Base-by-base conservation (phyloP, 2,329 filamentous ascomycete genomes). In the Colletotrichum godetiae region DNA sequence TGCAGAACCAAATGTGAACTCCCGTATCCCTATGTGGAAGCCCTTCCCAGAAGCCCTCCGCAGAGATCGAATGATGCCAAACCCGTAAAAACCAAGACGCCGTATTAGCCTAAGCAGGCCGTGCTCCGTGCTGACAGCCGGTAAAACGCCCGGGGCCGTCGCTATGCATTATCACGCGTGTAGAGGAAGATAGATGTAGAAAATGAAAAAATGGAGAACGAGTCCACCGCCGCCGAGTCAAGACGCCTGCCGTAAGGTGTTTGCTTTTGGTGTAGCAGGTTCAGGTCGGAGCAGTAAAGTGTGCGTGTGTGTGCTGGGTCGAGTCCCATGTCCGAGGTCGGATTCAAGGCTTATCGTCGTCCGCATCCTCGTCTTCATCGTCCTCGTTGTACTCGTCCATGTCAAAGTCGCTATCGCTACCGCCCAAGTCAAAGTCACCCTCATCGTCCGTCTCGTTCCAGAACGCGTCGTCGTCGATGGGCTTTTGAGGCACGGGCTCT, bases 361-460 rank as follows among this genome's bases (percentile, higher is more conserved):
- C 62, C 33, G 89, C 89, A 11, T 88, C 87, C 19, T 88, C 88
- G 7, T 89, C 90, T 27, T 91, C 88, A 13, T 89, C 88, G 10
- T 89, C 89, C 10, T 87, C 87, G 29, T 88, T 87, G 53, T 88
- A 89, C 58, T 92, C 91, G 37, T 89, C 88, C 82, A 89, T 87
- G 29, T 89, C 88, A 33, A 90, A 88, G 12, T 92, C 92, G 27
- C 89, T 90, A 76, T 94, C 93, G 78, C 92, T 94, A 19, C 92
- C 92, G 11, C 92, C 93, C 49, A 75, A 53, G 24, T 75, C 73
- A 82, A 95, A 95, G 76, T 95, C 93, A 65, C 93, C 90, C 76
- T 94, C 93, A 76, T 93, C 89, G 72, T 93, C 93, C 60, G 90
- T 92, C 80, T 94, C 93, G 42, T 90, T 91, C 93, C 94, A 97